Conservation (phyloP, 768 basidiomycete genomes). For the Gloeophyllum trabeum region DNA sequence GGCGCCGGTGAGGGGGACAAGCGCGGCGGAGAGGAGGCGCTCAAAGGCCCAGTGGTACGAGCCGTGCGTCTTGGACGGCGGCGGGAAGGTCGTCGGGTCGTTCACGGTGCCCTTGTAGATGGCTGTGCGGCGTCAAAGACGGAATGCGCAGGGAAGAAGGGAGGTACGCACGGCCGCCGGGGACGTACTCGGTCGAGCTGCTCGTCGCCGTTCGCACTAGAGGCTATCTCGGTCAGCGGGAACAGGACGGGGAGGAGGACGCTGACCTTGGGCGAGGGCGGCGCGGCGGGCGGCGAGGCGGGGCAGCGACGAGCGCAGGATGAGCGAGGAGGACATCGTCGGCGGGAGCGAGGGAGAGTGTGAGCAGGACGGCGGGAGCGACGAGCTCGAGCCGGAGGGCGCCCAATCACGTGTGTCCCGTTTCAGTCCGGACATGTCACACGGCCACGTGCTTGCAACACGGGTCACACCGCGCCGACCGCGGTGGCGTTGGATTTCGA, state of each 20-base stretch:
- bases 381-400: no score
- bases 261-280: neutral
- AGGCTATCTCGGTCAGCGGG: neutral
- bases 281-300: neutral
- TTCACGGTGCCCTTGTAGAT: constrained; percentile 89
- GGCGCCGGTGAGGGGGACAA: constrained; percentile 82
- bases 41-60: constrained; percentile 94
- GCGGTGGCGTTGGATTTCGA: no score
- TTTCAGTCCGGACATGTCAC: no score
- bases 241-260: neutral
- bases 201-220: neutral
- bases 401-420: no score
- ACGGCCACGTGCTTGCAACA: no score
- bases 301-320: neutral
- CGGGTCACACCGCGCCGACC: no score
- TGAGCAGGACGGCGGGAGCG: no score
- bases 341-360: no score
- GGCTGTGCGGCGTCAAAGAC: constrained; percentile 29
- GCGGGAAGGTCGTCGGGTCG: constrained; percentile 86
- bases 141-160: neutral
- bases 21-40: constrained; percentile 75
- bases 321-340: neutral
- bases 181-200: constrained; percentile 30
- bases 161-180: constrained; percentile 54
- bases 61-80: constrained; percentile 71